A percentile compares a stretch with the other conserved stretches of the same genome.
Conservation (phyloP, 108 stramenopile species). For the Epithemia pelagica region DNA sequence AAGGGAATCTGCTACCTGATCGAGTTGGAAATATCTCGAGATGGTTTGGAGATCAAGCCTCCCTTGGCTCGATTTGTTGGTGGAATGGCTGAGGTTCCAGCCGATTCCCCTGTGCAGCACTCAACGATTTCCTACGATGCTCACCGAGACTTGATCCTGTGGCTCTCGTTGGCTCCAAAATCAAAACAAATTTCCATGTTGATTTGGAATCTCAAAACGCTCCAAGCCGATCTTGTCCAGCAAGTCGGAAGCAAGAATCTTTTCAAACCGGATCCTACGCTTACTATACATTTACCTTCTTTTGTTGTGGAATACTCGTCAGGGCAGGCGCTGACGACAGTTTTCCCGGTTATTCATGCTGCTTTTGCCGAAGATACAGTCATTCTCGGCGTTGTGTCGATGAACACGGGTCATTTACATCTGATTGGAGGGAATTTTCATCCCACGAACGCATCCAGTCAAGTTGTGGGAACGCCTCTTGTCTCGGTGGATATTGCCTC, state of each 20-base stretch:
- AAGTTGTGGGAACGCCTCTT: slow-evolving; percentile 16
- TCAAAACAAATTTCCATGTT: slow-evolving; percentile 11
- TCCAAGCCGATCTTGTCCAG: slow-evolving; percentile 14
- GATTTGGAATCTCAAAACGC: slow-evolving; percentile 37
- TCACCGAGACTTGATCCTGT: slow-evolving; percentile 53
- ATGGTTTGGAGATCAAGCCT: slow-evolving; percentile 30
- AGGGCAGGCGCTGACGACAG: slow-evolving; percentile 11
- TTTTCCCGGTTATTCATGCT: slow-evolving; percentile 35
- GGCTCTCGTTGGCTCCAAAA: slow-evolving; percentile 37
- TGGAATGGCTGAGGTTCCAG: slow-evolving; percentile 16
- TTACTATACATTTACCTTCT: slow-evolving; percentile 32
- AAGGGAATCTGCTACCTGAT: slow-evolving; percentile 51
- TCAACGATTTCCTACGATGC: slow-evolving; percentile 41
- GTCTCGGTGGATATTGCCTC: slow-evolving; percentile 15
- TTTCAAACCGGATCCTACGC: slow-evolving; percentile 18
- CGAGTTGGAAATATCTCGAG: slow-evolving; percentile 33
- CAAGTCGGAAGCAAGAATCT: slow-evolving; percentile 2
- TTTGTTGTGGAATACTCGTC: too few relatives aligned
- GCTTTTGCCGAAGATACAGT: slow-evolving; percentile 26
- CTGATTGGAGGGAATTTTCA: slow-evolving; percentile 22
- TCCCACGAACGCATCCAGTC: slow-evolving; percentile 8
- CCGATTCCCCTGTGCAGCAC: slow-evolving; percentile 33
- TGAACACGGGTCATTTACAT: slow-evolving; percentile 34
- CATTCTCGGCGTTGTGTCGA: slow-evolving; percentile 25
- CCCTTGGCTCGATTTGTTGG: slow-evolving; percentile 50